Evolutionary conservation across 1,139 yeast species (phyloP).

Genomic region (Suhomyces kunorum): DNA sequence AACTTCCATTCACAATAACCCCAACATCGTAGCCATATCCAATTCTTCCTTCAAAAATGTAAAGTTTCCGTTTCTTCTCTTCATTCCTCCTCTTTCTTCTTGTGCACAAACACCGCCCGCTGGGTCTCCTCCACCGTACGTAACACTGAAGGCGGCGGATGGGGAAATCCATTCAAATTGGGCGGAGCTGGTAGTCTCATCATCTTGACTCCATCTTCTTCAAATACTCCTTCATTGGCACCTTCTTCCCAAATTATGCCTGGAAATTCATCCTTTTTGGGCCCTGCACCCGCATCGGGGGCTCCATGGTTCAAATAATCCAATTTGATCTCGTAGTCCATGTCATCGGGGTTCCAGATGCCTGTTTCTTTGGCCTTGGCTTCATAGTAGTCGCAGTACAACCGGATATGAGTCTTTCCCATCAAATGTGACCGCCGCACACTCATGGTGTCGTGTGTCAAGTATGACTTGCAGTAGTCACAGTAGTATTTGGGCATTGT

Average conservation of each 20-base stretch:
- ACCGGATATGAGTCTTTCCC: constrained; percentile 77
- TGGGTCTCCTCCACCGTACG: constrained; percentile 16
- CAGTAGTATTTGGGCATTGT: constrained; percentile 69
- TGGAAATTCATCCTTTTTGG: not conserved
- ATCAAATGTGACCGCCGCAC: constrained; percentile 80
- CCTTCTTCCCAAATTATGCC: constrained; percentile 7
- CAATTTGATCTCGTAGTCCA: constrained; percentile 43
- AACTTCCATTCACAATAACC: too few species aligned
- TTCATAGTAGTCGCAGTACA: constrained; percentile 78
- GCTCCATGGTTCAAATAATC: constrained; percentile 43
- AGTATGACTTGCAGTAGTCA: constrained; percentile 81
- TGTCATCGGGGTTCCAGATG: constrained; percentile 41
- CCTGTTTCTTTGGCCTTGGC: constrained; percentile 52
- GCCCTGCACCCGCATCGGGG: constrained; percentile 36
- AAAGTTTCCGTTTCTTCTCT: too few species aligned
- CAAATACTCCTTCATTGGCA: constrained; percentile 12
- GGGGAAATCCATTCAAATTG: constrained; percentile 36
- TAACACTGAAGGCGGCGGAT: constrained; percentile 42
- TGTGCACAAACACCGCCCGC: constrained; percentile 12
- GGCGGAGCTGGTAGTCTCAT: constrained; percentile 45
- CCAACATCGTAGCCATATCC: too few species aligned
- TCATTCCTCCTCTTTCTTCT: constrained; percentile 10
- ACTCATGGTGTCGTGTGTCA: constrained; percentile 87
- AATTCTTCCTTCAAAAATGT: not conserved
- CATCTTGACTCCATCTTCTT: constrained; percentile 16